Evolutionary conservation across 1,139 yeast genomes (phyloP), one percentile per base, ranked within the genome.

Genomic region (Candida anutae): DNA sequence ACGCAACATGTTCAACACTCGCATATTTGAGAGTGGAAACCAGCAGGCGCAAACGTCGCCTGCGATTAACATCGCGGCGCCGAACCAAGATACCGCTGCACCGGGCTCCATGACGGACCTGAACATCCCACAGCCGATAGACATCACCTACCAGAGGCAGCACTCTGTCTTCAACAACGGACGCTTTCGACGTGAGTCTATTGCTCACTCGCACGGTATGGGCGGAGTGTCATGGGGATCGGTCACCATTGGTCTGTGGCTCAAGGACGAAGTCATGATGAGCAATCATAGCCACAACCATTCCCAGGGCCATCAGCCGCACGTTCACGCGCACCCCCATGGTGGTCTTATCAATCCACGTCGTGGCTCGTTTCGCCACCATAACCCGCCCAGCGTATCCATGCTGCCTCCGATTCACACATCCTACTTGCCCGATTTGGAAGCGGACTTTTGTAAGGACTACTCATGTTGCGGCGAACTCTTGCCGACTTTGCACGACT

Each of bases 221-320:
- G 97, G 97, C 23, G 97, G 97, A 28, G 83, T 90, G 21, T 80
- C 94, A n/a, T 90, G 96, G 95, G 97, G 97, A 15, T 87, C 94
- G 3, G 76, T 87, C 34, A 81, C 94, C 15, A 88, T 90, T 25
- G 96, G 97, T 8, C 79, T 93, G 14, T 90, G 97, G 97, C 64
- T 90, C 22, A 82, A 87, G 50, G 97, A 90, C 50, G 98, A 90
- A 53, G 94, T 84, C 21, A 69, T 73, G 71, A 62, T 60, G 74
- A 54, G 66, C 30, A 58, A 48, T 33, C 49, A 43, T 39, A 39
- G 29, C 40, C 42, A 33, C 35, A 41, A 41, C 23, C 22, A 27
- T 11, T 21, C 12, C 8, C 43, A 39, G 22, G 23, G 14, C 28
- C 43, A 38, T 22, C 25, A 19, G 15, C 19, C 12, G 12, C 22